Conservation (phyloP, 2,329 filamentous ascomycete species). For the Aspergillus bombycis region DNA sequence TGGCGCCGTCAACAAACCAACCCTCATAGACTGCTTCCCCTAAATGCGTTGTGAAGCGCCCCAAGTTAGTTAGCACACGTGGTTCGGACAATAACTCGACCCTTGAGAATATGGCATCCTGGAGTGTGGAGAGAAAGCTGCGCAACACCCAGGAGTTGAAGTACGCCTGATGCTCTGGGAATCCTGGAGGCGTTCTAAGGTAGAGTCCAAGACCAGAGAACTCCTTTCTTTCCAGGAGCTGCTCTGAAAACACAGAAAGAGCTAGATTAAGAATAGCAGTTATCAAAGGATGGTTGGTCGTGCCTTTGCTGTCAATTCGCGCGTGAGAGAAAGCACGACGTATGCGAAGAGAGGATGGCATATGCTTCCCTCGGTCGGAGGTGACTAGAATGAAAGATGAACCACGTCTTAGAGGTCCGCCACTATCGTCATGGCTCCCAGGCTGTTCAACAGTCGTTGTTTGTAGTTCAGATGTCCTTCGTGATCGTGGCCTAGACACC, state of each 20-base stretch:
- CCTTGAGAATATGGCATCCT: slow-evolving; percentile 70
- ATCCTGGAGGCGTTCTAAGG: slow-evolving; percentile 85
- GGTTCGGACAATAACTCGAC: slow-evolving; percentile 77
- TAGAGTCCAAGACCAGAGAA: slow-evolving; percentile 87
- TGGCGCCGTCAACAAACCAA: slow-evolving; percentile 90
- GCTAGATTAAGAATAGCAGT: slow-evolving; percentile 78
- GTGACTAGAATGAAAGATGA: slow-evolving; percentile 92
- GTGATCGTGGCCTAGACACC: slow-evolving; percentile 74
- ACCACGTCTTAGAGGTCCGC: slow-evolving; percentile 71
- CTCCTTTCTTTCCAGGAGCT: slow-evolving; percentile 83
- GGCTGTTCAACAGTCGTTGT: slow-evolving; percentile 65
- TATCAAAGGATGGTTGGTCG: slow-evolving; percentile 69
- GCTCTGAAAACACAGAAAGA: slow-evolving; percentile 79
- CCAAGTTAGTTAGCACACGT: slow-evolving; percentile 81
- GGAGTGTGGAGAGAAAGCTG: slow-evolving; percentile 72
- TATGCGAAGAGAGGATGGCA: slow-evolving; percentile 64
- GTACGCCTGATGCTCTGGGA: slow-evolving; percentile 91
- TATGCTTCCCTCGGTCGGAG: slow-evolving; percentile 63
- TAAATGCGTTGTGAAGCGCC: slow-evolving; percentile 77
- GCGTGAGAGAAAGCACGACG: slow-evolving; percentile 65
- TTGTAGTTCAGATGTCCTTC: slow-evolving; percentile 69
- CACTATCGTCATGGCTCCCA: slow-evolving; percentile 50
- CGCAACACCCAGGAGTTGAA: slow-evolving; percentile 89
- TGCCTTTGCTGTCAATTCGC: slow-evolving; percentile 50
- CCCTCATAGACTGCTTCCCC: slow-evolving; percentile 92